These are phyloP conservation scores for Erysiphe neolycopersici DNA, from an alignment of 2,329 filamentous ascomycete species.

Conservation along the genomic window DNA sequence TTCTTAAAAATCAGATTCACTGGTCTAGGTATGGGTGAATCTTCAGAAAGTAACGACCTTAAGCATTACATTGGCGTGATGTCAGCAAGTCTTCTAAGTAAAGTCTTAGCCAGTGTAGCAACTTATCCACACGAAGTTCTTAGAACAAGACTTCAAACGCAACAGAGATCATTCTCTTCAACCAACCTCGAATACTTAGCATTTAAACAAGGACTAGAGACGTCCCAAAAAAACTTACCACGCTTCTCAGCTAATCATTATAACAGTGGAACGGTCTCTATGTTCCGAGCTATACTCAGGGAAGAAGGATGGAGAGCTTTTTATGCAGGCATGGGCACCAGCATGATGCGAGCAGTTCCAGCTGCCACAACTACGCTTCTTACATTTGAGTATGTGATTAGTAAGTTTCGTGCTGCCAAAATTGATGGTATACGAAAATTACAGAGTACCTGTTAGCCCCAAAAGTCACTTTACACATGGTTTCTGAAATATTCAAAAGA, in stretches of 20 bases:
- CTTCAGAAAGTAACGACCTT: conserved; percentile 24
- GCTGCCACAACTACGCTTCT: conserved; percentile 94
- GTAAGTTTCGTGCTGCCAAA: conserved; percentile 9
- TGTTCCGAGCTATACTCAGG: conserved; percentile 55
- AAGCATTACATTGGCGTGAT: conserved; percentile 65
- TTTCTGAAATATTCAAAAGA: no score
- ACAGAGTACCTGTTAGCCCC: not conserved
- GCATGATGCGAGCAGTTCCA: conserved; percentile 86
- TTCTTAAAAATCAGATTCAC: conserved; percentile 79
- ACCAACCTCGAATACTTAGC: conserved; percentile 24
- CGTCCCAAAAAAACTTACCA: conserved; percentile 3
- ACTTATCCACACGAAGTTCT: conserved; percentile 97
- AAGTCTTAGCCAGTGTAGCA: conserved; percentile 76
- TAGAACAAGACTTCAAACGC: conserved; percentile 76
- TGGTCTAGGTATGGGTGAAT: conserved; percentile 59
- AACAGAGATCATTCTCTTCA: conserved; percentile 42
- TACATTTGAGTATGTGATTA: conserved; percentile 57
- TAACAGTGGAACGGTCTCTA: conserved; percentile 59
- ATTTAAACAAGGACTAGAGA: conserved; percentile 13
- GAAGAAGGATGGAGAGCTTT: conserved; percentile 95
- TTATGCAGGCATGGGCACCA: conserved; percentile 90
- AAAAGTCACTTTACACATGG: no score
- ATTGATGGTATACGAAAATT: conserved; percentile 9
- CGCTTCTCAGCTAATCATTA: conserved; percentile 13
- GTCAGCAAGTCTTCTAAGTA: conserved; percentile 73